These are phyloP conservation scores for Bromus sterilis DNA, from an alignment of 176 grass and related monocot species.

Conservation along the genomic window DNA sequence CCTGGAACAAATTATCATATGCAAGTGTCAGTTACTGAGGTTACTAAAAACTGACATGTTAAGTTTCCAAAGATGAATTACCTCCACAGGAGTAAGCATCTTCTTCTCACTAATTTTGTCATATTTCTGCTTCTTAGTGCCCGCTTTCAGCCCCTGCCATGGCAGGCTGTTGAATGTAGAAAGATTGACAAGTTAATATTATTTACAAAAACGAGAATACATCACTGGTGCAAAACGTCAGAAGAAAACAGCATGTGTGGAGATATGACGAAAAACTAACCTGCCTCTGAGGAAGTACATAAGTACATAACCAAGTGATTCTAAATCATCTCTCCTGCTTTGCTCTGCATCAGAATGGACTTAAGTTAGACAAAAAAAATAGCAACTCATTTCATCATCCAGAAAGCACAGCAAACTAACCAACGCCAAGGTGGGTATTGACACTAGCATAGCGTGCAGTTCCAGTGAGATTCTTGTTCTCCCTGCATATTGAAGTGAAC, in stretches of 20 bases:
- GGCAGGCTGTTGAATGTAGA: slow-evolving; percentile 44
- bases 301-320: slow-evolving; percentile 79
- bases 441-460: slow-evolving; percentile 84
- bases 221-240: background rate
- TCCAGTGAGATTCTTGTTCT: slow-evolving; percentile 87
- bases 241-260: background rate
- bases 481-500: slow-evolving; percentile 36
- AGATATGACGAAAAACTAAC: slow-evolving; percentile 28
- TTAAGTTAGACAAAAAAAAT: background rate
- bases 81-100: slow-evolving; percentile 78
- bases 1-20: slow-evolving; percentile 27
- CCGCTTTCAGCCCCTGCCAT: slow-evolving; percentile 84
- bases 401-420: slow-evolving; percentile 32
- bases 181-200: background rate
- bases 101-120: slow-evolving; percentile 92
- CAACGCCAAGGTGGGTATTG: slow-evolving; percentile 83
- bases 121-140: slow-evolving; percentile 84
- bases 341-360: slow-evolving; percentile 41
- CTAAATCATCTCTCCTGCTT: slow-evolving; percentile 83
- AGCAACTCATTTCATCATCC: background rate
- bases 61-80: slow-evolving; percentile 1
- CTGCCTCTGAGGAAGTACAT: slow-evolving; percentile 91
- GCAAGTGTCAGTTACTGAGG: background rate
- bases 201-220: background rate
- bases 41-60: background rate